Evolutionary conservation across 2,329 filamentous ascomycete genomes (phyloP).

Genomic region (Coleophoma crateriformis): DNA sequence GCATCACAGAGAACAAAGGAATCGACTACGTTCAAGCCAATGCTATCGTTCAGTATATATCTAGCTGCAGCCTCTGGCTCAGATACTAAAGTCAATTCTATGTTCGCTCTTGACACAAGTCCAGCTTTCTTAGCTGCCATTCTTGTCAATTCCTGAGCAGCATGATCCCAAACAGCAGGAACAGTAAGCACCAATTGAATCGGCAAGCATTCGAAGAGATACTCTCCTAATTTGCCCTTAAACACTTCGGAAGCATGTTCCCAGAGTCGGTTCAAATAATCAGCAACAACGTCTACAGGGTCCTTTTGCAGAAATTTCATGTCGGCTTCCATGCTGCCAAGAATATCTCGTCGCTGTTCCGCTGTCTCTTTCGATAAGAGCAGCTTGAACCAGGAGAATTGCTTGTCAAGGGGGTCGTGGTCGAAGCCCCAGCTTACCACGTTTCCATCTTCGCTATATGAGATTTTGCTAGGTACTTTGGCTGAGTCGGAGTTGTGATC

Average conservation of each 20-base stretch:
- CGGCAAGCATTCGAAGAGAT: conserved; percentile 1
- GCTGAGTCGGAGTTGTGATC: neutral
- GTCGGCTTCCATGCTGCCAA: neutral
- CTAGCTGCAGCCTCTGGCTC: neutral
- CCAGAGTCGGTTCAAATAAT: conserved; percentile 5
- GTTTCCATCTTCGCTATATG: neutral
- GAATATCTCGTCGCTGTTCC: neutral
- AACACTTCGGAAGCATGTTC: conserved; percentile 2
- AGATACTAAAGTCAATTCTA: neutral
- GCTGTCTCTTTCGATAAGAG: conserved; percentile 1
- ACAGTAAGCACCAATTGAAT: conserved; percentile 4
- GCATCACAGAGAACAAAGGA: neutral
- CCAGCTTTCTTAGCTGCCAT: conserved; percentile 40
- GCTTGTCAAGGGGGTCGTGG: neutral
- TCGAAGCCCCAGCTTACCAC: conserved; percentile 5
- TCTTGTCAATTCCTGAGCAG: conserved; percentile 37
- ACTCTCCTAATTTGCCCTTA: neutral
- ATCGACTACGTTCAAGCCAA: neutral
- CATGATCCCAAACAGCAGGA: conserved; percentile 6
- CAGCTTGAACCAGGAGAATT: conserved; percentile 4
- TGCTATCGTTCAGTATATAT: neutral
- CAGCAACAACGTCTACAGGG: conserved; percentile 6
- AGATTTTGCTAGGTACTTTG: conserved; percentile 4
- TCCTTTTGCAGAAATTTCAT: neutral
- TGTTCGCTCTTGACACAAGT: neutral